phyloP scores from a whole-genome alignment of 305 asterid genomes.

The Fraxinus platypoda region DNA sequence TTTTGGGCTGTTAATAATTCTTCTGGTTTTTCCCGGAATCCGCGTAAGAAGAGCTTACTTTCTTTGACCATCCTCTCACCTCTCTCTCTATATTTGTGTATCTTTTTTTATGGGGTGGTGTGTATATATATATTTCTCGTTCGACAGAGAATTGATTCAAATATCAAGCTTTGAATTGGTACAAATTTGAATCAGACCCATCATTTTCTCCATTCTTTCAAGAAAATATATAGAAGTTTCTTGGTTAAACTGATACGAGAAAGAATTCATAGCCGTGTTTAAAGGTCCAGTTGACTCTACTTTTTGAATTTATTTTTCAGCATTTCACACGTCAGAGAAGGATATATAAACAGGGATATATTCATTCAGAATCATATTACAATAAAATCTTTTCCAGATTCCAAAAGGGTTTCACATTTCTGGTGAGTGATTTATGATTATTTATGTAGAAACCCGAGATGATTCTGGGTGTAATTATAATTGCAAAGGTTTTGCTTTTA shows the following conservation, averaged over 20 bases:
- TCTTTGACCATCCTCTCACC: background rate
- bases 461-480: background rate
- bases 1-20: background rate
- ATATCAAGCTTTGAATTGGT: conserved; percentile 50
- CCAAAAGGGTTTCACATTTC: background rate
- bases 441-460: background rate
- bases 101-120: background rate
- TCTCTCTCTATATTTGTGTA: background rate
- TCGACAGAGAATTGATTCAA: conserved; percentile 14
- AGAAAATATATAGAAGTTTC: conserved; percentile 24
- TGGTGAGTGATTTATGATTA: conserved; percentile 36
- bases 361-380: background rate
- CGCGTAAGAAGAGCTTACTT: background rate
- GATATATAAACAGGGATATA: conserved; percentile 25
- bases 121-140: background rate
- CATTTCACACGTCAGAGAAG: background rate
- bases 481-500: background rate
- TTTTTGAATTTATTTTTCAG: background rate
- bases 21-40: background rate
- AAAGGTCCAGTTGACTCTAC: conserved; percentile 28
- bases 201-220: conserved; percentile 41
- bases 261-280: conserved; percentile 37
- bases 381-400: background rate
- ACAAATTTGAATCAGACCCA: conserved; percentile 39
- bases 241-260: conserved; percentile 21